These are phyloP conservation scores for Stevia rebaudiana DNA, from an alignment of 140 eudicot species.

Conservation along the genomic window DNA sequence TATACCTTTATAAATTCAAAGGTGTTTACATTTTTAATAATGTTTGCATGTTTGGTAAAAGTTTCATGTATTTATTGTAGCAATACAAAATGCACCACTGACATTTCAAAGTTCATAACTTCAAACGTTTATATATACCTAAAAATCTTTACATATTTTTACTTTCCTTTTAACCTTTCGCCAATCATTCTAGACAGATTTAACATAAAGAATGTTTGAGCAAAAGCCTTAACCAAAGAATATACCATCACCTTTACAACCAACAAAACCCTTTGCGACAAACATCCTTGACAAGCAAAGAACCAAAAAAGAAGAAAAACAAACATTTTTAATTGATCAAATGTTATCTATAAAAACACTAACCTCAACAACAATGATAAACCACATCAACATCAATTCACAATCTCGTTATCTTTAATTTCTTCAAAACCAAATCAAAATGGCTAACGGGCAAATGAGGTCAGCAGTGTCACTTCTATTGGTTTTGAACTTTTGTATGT, in stretches of 20 bases:
- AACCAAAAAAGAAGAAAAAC: constrained; percentile 29
- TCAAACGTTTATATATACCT: background rate
- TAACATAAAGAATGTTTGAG: constrained; percentile 15
- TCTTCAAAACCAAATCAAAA: background rate
- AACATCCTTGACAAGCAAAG: constrained; percentile 71
- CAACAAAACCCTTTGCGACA: constrained; percentile 35
- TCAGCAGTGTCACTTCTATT: constrained; percentile 47
- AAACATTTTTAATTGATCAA: constrained; percentile 10
- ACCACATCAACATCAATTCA: constrained; percentile 17
- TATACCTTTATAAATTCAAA: too few relatives aligned
- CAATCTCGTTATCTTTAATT: background rate
- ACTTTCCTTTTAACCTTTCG: constrained; percentile 2
- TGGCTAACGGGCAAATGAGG: constrained; percentile 44
- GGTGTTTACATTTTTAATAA: background rate
- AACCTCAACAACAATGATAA: constrained; percentile 15
- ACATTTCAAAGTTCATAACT: background rate
- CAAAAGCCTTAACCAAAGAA: constrained; percentile 35
- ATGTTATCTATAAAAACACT: constrained; percentile 35
- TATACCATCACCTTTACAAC: constrained; percentile 63
- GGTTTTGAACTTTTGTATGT: constrained; percentile 85
- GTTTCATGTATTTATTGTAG: background rate
- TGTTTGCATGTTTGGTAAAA: background rate
- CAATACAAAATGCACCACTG: background rate
- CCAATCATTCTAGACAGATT: background rate
- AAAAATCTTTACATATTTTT: background rate